A percentile compares a stretch with the other conserved stretches of the same genome.
Evolutionary conservation across 345 rosid genomes (phyloP).

Genomic region (Eucalyptus sideroxylon): DNA sequence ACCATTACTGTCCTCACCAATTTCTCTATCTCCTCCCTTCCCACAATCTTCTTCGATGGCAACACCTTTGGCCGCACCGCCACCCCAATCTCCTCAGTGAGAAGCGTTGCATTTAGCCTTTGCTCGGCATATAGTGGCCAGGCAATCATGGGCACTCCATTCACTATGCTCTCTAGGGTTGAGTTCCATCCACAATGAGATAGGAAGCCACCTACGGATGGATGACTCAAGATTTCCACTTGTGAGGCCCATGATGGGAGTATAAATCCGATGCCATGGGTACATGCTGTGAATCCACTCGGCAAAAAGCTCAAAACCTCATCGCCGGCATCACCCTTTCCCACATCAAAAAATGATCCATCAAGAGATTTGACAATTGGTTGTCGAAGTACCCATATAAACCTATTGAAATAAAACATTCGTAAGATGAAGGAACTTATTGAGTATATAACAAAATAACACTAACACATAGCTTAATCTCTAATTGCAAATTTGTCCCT

Average conservation of each 20-base stretch:
- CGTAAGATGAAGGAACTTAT: not conserved
- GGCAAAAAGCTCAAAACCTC: constrained; percentile 25
- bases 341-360: not conserved
- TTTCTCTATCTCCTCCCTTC: constrained; percentile 29
- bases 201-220: constrained; percentile 49
- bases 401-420: not conserved
- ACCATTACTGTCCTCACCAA: constrained; percentile 32
- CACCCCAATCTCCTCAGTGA: constrained; percentile 33
- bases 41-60: constrained; percentile 4
- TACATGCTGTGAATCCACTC: constrained; percentile 33
- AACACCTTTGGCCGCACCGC: constrained; percentile 16
- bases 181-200: constrained; percentile 84
- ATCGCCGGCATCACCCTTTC: not conserved
- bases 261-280: constrained; percentile 16
- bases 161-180: constrained; percentile 31
- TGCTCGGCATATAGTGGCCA: constrained; percentile 59
- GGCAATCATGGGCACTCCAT: constrained; percentile 43
- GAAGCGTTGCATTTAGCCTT: constrained; percentile 33
- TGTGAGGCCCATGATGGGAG: constrained; percentile 59
- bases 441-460: not conserved
- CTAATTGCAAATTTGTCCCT: not conserved
- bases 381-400: not conserved
- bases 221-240: constrained; percentile 31
- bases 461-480: not conserved
- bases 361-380: not conserved